Percentiles rank a stretch among this genome's conserved stretches.
Evolutionary conservation across 352 stramenopile species (phyloP).

Genomic region (Phytophthora tubulina): DNA sequence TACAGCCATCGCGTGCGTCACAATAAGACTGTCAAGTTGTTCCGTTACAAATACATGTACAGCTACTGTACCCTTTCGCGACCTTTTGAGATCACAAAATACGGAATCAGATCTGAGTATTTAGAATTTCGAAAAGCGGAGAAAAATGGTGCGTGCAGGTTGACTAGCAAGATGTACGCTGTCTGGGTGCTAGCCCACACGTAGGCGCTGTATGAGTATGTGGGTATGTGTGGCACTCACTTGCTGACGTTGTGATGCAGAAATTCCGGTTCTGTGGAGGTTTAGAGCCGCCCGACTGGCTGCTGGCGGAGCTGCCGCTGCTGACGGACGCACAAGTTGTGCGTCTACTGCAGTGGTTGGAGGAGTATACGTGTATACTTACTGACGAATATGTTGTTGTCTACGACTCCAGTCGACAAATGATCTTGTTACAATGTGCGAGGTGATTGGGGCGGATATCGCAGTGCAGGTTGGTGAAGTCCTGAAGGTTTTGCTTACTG

Average conservation of each 20-base stretch:
- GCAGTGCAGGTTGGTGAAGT: slow-evolving; percentile 26
- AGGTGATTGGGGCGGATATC: slow-evolving; percentile 43
- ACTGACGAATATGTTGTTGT: neutral
- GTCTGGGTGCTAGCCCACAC: neutral
- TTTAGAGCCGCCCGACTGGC: slow-evolving; percentile 72
- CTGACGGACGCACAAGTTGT: slow-evolving; percentile 44
- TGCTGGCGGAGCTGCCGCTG: slow-evolving; percentile 59
- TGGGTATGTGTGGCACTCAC: neutral
- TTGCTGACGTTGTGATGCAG: slow-evolving; percentile 19
- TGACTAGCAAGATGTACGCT: neutral
- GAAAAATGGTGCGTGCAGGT: slow-evolving; percentile 20
- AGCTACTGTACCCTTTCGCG: neutral
- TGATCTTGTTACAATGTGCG: slow-evolving; percentile 33
- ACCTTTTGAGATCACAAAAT: slow-evolving; percentile 6
- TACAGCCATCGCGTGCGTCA: slow-evolving; percentile 30
- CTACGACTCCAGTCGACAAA: slow-evolving; percentile 13
- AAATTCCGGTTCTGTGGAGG: slow-evolving; percentile 72
- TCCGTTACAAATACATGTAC: neutral
- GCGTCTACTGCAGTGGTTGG: slow-evolving; percentile 1
- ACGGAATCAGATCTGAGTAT: slow-evolving; percentile 18
- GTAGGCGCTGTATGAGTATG: neutral
- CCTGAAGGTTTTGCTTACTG: neutral
- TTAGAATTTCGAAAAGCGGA: neutral
- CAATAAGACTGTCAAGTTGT: slow-evolving; percentile 8
- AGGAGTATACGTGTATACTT: neutral